Evolutionary conservation across 805 yeast species (phyloP), one percentile per base, ranked within the genome.

Genomic region (Candida maesae): DNA sequence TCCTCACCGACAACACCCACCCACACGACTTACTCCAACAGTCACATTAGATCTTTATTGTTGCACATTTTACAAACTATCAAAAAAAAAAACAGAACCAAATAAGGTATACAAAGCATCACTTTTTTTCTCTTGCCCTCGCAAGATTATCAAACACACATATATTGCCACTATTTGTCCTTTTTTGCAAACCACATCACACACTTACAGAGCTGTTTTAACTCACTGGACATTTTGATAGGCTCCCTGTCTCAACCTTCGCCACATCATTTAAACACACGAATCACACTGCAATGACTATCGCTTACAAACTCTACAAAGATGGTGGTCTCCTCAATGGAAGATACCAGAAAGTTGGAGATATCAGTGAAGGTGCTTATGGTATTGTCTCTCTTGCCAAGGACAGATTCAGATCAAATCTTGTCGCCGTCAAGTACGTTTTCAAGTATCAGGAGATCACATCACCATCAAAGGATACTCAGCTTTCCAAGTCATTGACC

Each of bases 301-400:
- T 39, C 30, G 38, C 49, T 8, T 68, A 66, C 52, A 70, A 66
- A 39, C 47, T 63, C 33, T 68, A 68, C 45, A 67, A 68, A 41
- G 70, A 67, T 51, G 74, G 75, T 36, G 67, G 67, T 15, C 68
- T 84, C 33, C 67, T 87, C 42, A 73, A 79, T 45, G 70, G 70
- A 40, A 69, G 84, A 41, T 91, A 88, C 65, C 66, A 68, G 43
- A 81, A 81, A 52, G 70, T 88, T 17, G 79, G 77, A 43, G 86
- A 81, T 56, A 76, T 91, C 44, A 86, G 90, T 57, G 90, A 87
- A 61, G 98, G 98, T 23, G 87, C 97, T 0, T 91, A 87, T 62
- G 98, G 98, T 37, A 75, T 84, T 35, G 98, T 91, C 8, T 80
- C 95, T 2, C 71, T 91, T 19, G 97, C 96, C 9, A 80, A 79